These are phyloP conservation scores for Kwoniella dendrophila DNA, from an alignment of 768 basidiomycete species.

Conservation along the genomic window DNA sequence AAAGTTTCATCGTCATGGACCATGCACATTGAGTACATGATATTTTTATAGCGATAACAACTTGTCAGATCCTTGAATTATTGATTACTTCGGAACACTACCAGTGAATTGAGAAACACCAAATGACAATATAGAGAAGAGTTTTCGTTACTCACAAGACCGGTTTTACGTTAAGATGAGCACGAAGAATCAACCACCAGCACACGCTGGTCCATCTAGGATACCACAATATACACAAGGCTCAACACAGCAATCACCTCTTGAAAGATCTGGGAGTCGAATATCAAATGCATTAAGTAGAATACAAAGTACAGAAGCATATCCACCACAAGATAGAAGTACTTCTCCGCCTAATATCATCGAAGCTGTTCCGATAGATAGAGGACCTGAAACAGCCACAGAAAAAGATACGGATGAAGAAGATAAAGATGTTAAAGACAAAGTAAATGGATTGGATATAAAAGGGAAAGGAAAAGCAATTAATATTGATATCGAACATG, in stretches of 20 bases:
- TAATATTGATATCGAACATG: conserved; percentile 56
- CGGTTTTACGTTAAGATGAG: neutral
- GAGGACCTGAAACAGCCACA: neutral
- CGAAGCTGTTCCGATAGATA: neutral
- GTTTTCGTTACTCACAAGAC: neutral
- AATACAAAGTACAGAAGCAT: conserved; percentile 18
- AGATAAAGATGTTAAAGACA: neutral
- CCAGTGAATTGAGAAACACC: neutral
- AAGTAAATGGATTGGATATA: neutral
- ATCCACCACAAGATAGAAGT: conserved; percentile 13
- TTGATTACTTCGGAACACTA: no score
- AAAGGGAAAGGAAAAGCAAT: conserved; percentile 1
- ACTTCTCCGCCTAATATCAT: neutral
- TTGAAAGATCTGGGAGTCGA: conserved; percentile 17
- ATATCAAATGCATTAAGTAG: conserved; percentile 19
- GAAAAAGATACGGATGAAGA: neutral
- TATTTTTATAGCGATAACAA: no score
- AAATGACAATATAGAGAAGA: neutral
- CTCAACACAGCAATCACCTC: neutral
- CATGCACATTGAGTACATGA: no score
- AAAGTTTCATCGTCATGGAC: no score
- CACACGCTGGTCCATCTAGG: neutral
- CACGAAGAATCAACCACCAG: neutral
- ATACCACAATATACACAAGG: neutral
- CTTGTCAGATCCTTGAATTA: no score